phyloP scores from a whole-genome alignment of 2,329 filamentous ascomycete species.

The Elsinoe perseae region DNA sequence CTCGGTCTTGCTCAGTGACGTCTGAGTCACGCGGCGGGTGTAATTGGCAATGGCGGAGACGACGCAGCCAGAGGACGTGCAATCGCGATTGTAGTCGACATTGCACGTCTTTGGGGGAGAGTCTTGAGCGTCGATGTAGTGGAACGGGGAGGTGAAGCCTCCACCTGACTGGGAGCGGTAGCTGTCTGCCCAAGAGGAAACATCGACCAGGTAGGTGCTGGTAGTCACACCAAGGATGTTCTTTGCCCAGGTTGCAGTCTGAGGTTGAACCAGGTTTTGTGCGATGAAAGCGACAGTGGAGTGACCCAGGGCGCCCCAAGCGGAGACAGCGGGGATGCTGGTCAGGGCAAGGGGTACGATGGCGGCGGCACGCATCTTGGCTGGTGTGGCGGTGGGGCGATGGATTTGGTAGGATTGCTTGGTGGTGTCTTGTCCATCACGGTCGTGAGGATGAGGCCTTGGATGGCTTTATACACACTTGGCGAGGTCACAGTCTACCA shows the following conservation, averaged over 20 bases:
- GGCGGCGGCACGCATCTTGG: constrained; percentile 15
- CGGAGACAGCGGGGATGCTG: constrained; percentile 24
- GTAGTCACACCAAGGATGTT: constrained; percentile 37
- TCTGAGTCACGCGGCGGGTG: constrained; percentile 32
- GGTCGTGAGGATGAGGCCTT: background rate
- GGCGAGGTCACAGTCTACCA: background rate
- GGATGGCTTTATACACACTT: constrained; percentile 9
- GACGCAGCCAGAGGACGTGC: constrained; percentile 33
- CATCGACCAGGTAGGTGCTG: constrained; percentile 42
- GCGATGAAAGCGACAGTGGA: constrained; percentile 49
- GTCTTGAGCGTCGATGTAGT: constrained; percentile 44
- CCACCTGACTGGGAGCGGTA: constrained; percentile 45
- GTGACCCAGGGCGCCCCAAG: constrained; percentile 49
- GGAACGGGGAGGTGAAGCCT: constrained; percentile 40
- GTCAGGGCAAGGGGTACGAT: constrained; percentile 12
- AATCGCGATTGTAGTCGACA: constrained; percentile 33
- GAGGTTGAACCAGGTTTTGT: constrained; percentile 38
- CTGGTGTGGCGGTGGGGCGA: background rate
- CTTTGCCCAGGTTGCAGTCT: constrained; percentile 40
- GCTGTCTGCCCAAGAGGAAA: constrained; percentile 48
- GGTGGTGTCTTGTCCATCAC: constrained; percentile 3
- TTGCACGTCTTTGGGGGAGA: constrained; percentile 27
- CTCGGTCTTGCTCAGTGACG: constrained; percentile 26
- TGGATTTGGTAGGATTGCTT: background rate
- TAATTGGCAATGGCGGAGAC: constrained; percentile 36